phyloP scores from a whole-genome alignment of 805 yeast species.

The Lachancea thermotolerans region DNA sequence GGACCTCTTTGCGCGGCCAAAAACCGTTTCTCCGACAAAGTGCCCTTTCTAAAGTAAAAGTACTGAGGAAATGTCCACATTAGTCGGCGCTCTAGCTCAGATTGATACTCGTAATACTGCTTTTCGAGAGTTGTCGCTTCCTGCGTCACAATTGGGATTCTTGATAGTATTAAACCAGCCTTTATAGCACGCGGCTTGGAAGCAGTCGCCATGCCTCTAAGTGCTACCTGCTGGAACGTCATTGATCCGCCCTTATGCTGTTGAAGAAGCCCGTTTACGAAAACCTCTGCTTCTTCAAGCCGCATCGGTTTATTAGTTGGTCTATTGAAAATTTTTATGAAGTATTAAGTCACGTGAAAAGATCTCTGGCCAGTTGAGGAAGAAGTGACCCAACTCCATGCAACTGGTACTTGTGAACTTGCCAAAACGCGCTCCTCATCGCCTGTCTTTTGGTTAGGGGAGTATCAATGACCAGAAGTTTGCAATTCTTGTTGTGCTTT shows the following conservation, averaged over 20 bases:
- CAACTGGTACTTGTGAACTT: too few species aligned
- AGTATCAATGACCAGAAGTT: too few species aligned
- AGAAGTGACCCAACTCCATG: too few species aligned
- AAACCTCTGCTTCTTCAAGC: too few species aligned
- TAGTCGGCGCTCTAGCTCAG: constrained; percentile 77
- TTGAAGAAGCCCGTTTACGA: too few species aligned
- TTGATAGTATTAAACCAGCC: constrained; percentile 60
- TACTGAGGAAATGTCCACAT: constrained; percentile 98
- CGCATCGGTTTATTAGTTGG: too few species aligned
- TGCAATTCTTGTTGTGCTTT: too few species aligned
- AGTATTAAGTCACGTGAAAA: too few species aligned
- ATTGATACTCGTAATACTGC: constrained; percentile 75
- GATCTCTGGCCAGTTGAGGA: too few species aligned
- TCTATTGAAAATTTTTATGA: too few species aligned
- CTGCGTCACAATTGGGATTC: constrained; percentile 80
- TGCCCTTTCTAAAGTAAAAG: constrained; percentile 85
- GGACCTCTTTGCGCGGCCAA: constrained; percentile 72
- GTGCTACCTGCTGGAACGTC: constrained; percentile 3
- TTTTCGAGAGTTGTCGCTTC: constrained; percentile 65
- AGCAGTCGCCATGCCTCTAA: constrained; percentile 11
- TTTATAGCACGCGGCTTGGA: constrained; percentile 19
- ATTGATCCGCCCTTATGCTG: not conserved
- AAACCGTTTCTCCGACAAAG: constrained; percentile 78
- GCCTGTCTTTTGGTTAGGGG: too few species aligned
- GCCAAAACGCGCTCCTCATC: too few species aligned